Evolutionary conservation across 2,329 filamentous ascomycete genomes (phyloP), one percentile per base, ranked within the genome.

Genomic region (Colletotrichum endophyticum): DNA sequence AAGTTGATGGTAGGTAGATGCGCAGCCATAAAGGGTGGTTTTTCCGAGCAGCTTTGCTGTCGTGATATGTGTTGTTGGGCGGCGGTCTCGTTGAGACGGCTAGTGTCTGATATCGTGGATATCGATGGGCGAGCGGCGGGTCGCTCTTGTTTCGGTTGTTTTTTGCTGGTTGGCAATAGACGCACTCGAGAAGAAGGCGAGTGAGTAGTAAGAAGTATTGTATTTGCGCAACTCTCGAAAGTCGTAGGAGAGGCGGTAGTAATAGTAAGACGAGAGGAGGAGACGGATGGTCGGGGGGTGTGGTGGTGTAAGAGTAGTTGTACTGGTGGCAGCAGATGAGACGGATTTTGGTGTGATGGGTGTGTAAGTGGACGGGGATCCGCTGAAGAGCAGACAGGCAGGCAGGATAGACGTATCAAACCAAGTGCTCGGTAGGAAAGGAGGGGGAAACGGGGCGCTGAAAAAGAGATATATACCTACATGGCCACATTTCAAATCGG

Each of bases 1-100:
- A 82, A 73, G 70, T 83, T 83, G 72, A 83, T 70, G 13, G 69
- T 61, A 25, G 76, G 66, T 53, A 77, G 28, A 64, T 68, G 66
- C 64, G 77, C 69, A 61, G 77, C 75, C 77, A 78, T 78, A 64
- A 64, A 74, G 76, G 34, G 49, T 62, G 72, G 22, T 70, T 66
- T 70, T 7, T 25, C 36, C 34, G 25, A 66, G 27, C 49, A 72
- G 56, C 69, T 72, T 66, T 72, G 61, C 36, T 56, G 36, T 69
- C 44, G 74, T 62, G 32, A 13, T 62, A 25, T 44, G 8, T 68
- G 32, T 49, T 39, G 34, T 66, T 62, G 30, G 59, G 56, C 44
- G 56, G 22, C 30, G 7, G 32, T 66, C 22, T 44, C 15, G 64
- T 44, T 63, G 27, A 70, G 57, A 62, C 68, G 68, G 25, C 11